Base-by-base conservation (phyloP, 2,329 filamentous ascomycete species). In the Clonostachys rhizophaga region DNA sequence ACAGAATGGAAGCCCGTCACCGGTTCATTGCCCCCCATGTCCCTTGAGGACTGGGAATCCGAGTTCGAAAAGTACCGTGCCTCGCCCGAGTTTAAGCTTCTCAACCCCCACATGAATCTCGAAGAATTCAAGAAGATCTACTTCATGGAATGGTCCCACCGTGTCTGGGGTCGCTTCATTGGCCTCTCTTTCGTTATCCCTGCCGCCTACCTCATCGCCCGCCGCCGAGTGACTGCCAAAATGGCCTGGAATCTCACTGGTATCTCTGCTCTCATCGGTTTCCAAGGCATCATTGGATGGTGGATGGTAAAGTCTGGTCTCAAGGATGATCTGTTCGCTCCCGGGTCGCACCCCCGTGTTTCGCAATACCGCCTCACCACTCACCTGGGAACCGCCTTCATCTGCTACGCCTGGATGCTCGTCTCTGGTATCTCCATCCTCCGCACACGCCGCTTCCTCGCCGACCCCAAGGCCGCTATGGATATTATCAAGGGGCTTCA, bases 241-340 rank as follows among this genome's bases (percentile, higher is more conserved):
- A 95, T 96, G 85, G 84, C 90, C 14, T 65, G 75, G 56, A 86
- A 88, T 52, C 76, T 99, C 13, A 71, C 83, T 39, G 92, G 91
- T 12, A 97, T 99, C 52, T 89, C 89, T 40, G 82, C 79, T 43
- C 75, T 97, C 57, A 96, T 99, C 59, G 94, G 90, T 47, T 94
- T 96, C 66, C 94, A 99, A 67, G 94, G 94, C 41, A 81, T 94
- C 59, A 85, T 99, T 53, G 94, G 94, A 47, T 99, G 94, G 94
- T 99, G 94, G 91, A 99, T 99, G 94, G 94, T 99, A 57, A 95
- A 95, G 69, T 95, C 89, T 11, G 94, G 94, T 2, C 76, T 99
- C 52, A 95, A 92, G 65, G 94, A 97, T 63, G 94, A 99, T 65
- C 79, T 99, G 30, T 96, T 99, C 62, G 89, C 89, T 17, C 87